Evolutionary conservation across 192 early-diverging fungal species (phyloP).

Genomic region (Chytriomyces sp.): DNA sequence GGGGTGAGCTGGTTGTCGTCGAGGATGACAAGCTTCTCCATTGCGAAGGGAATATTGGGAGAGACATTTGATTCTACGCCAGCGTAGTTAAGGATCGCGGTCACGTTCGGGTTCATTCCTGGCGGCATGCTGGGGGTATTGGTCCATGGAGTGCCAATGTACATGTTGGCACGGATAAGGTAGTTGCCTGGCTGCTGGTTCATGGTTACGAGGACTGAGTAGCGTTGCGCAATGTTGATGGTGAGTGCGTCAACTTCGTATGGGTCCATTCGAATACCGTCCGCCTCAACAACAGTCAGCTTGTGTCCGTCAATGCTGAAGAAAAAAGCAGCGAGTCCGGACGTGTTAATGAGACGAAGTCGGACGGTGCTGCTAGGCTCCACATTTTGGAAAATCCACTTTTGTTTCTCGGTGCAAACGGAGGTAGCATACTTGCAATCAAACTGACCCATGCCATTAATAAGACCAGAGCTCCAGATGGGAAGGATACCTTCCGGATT

Average conservation of each 20-base stretch:
- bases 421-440: neutral
- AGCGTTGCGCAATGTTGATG: constrained; percentile 48
- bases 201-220: constrained; percentile 49
- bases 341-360: constrained; percentile 45
- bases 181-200: constrained; percentile 31
- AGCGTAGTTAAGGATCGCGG: no score
- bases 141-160: no score
- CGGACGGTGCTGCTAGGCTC: constrained; percentile 35
- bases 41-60: no score
- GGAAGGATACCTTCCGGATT: constrained; percentile 61
- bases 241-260: constrained; percentile 31
- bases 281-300: constrained; percentile 53
- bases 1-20: no score
- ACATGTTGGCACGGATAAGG: constrained; percentile 39
- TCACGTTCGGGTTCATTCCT: no score
- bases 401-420: neutral
- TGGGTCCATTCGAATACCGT: constrained; percentile 47
- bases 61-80: no score
- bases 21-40: no score
- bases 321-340: constrained; percentile 43
- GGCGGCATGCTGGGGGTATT: no score
- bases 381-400: constrained; percentile 1
- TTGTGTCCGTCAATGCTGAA: constrained; percentile 50
- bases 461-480: constrained; percentile 61
- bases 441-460: constrained; percentile 48